phyloP scores from a whole-genome alignment of 1,284 basidiomycete species.

The Ustilago xerochloae region DNA sequence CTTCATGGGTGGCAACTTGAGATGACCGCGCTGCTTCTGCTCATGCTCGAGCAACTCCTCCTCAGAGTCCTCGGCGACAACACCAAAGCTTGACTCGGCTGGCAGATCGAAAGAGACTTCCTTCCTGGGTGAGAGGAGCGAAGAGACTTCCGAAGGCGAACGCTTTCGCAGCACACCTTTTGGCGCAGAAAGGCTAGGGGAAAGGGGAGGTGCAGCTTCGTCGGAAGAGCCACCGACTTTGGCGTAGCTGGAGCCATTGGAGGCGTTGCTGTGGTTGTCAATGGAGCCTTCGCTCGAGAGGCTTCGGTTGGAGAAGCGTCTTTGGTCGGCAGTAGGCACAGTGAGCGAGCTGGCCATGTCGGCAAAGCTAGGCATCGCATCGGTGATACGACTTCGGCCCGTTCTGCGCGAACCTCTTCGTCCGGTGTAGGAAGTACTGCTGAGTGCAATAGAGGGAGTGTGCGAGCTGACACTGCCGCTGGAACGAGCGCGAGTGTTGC shows the following conservation, averaged over 20 bases:
- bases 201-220: slow-evolving; percentile 16
- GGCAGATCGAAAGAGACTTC: slow-evolving; percentile 44
- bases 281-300: slow-evolving; percentile 39
- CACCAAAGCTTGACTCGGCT: background rate
- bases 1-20: slow-evolving; percentile 39
- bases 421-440: slow-evolving; percentile 8
- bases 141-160: slow-evolving; percentile 5
- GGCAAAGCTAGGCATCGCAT: slow-evolving; percentile 36
- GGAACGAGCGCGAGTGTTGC: slow-evolving; percentile 12
- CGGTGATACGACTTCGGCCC: slow-evolving; percentile 34
- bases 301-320: slow-evolving; percentile 33
- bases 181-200: background rate
- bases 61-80: slow-evolving; percentile 12
- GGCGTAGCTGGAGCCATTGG: slow-evolving; percentile 32
- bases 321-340: slow-evolving; percentile 18
- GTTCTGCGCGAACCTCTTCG: slow-evolving; percentile 22
- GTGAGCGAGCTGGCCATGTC: slow-evolving; percentile 29
- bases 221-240: slow-evolving; percentile 40
- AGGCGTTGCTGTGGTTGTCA: slow-evolving; percentile 45
- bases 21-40: slow-evolving; percentile 34
- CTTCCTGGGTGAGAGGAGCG: slow-evolving; percentile 25
- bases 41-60: slow-evolving; percentile 42
- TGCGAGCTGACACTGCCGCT: slow-evolving; percentile 32
- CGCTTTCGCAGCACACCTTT: slow-evolving; percentile 45
- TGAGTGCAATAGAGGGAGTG: slow-evolving; percentile 18